Percentiles rank a stretch among this genome's conserved stretches.
Evolutionary conservation across 108 stramenopile species (phyloP).

Genomic region (Aureococcus anophagefferens): DNA sequence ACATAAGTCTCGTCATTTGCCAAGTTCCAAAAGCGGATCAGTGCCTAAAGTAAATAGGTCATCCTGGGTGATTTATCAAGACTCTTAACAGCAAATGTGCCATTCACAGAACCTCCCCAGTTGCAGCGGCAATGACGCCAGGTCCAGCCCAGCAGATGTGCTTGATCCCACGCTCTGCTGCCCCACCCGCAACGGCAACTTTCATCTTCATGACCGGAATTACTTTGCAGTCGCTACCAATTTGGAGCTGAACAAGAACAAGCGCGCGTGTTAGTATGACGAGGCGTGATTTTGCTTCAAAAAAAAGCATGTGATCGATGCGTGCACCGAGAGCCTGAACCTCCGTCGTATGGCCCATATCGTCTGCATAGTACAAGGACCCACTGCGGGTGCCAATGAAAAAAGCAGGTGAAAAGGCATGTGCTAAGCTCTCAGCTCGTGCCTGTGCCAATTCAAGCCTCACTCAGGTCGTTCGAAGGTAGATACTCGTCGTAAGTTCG

Average conservation of each 20-base stretch:
- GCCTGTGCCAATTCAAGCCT: too few species aligned
- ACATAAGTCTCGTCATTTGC: constrained; percentile 33
- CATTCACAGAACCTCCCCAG: constrained; percentile 31
- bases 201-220: constrained; percentile 38
- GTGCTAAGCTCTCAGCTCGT: neutral
- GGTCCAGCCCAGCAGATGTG: constrained; percentile 45
- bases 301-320: constrained; percentile 35
- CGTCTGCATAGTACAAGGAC: constrained; percentile 36
- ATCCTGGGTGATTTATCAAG: too few species aligned
- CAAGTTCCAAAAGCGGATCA: constrained; percentile 45
- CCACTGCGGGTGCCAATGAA: constrained; percentile 40
- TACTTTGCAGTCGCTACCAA: constrained; percentile 28
- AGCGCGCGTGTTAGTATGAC: constrained; percentile 34
- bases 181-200: constrained; percentile 29
- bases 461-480: too few species aligned
- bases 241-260: constrained; percentile 32
- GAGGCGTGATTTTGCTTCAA: constrained; percentile 24
- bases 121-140: constrained; percentile 42
- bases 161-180: constrained; percentile 14
- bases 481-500: too few species aligned
- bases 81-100: too few species aligned
- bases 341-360: constrained; percentile 40
- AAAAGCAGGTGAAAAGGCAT: constrained; percentile 29
- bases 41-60: too few species aligned
- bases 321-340: constrained; percentile 24